phyloP scores from a whole-genome alignment of 306 rosid genomes.

The Ceratonia siliqua region DNA sequence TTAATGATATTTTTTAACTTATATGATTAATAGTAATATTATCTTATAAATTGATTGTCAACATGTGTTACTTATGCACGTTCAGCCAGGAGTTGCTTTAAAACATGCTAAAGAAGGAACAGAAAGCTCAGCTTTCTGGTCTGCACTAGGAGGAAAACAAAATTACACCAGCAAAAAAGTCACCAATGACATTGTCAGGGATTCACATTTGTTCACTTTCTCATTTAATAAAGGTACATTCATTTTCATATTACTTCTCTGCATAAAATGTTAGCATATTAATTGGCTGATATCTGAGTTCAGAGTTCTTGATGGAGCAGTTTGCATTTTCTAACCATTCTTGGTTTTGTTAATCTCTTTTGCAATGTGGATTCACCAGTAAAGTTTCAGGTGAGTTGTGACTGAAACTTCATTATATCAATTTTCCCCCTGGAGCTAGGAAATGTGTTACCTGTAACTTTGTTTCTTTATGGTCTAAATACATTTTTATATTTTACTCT shows the following conservation, averaged over 20 bases:
- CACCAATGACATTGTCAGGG: constrained; percentile 64
- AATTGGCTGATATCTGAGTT: constrained; percentile 24
- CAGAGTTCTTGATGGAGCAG: constrained; percentile 19
- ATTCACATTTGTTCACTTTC: constrained; percentile 78
- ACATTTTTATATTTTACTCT: constrained; percentile 29
- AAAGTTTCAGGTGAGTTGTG: constrained; percentile 78
- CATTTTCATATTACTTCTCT: constrained; percentile 15
- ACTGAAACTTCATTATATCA: constrained; percentile 7
- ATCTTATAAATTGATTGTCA: constrained; percentile 19
- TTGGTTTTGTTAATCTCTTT: constrained; percentile 36
- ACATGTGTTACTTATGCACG: constrained; percentile 30
- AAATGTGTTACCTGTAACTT: constrained; percentile 21
- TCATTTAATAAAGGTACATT: constrained; percentile 68
- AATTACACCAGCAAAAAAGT: constrained; percentile 66
- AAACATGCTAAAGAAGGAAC: constrained; percentile 95
- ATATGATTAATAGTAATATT: neutral
- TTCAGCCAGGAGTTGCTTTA: constrained; percentile 86
- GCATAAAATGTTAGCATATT: neutral
- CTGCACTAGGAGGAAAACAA: constrained; percentile 91
- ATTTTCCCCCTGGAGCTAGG: neutral
- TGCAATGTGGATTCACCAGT: constrained; percentile 62
- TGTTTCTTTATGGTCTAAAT: constrained; percentile 28
- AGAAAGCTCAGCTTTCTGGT: constrained; percentile 93
- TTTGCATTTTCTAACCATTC: constrained; percentile 45
- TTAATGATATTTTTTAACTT: neutral